Evolutionary conservation across 208 protist genomes (phyloP), one percentile per base, ranked within the genome.

Genomic region (Trypanosoma rangeli): DNA sequence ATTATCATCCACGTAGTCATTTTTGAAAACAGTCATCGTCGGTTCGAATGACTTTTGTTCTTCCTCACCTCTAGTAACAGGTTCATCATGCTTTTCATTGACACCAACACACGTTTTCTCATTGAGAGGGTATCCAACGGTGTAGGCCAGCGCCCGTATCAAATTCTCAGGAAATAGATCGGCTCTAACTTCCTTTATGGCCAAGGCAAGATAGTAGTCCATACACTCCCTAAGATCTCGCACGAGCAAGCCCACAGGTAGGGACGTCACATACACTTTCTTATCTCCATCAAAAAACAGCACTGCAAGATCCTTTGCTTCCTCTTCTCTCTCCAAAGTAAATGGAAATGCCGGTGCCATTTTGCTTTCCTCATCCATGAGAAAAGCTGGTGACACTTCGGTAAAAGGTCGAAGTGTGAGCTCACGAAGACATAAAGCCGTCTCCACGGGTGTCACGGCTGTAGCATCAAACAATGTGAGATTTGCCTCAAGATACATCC

Each of bases 201-300:
- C 79, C 28, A 89, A 76, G 9, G 86, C 88, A 39, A 96, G 78
- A 64, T 92, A 96, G 67, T 90, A 94, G 65, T 96, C 91, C 66
- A 96, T 89, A 72, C 86, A 93, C 31, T 92, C 78, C 8, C 88
- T 80, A 28, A 84, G 77, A 46, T 84, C 82, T 64, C 85, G 74
- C 37, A 96, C 49, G 15, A 80, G 72, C 16, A 55, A 52, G 31
- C 86, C 90, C 18, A 89, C 68, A 46, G 60, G 57, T 9, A 84
- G 70, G 18, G 82, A 70, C 33, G 87, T 80, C 5, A 94, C 60
- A 64, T 86, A 96, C 48, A 92, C 42, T 68, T 94, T 96, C 67
- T 92, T 94, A 67, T 84, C 87, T 0, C 87, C 86, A 67, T 96
- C 90, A 68, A 93, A 93, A 48, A 93, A 82, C 56, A 96, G 74